Evolutionary conservation across 2,329 filamentous ascomycete species (phyloP), one percentile per base, ranked within the genome.

Genomic region (Albophoma yamanashiensis): DNA sequence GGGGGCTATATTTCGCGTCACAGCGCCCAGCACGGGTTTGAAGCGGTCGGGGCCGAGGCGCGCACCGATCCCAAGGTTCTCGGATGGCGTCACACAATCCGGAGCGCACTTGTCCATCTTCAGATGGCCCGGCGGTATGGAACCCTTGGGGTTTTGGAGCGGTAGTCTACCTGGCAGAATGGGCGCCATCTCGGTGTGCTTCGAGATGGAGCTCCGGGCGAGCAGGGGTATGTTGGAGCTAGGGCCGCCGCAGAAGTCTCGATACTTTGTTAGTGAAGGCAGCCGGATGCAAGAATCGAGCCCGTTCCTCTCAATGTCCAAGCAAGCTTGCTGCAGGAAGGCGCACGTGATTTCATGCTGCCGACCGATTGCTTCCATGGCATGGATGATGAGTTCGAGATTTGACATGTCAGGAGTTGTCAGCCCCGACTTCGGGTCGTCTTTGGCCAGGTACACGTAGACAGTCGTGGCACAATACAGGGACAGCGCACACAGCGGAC

Each of bases 401-500:
- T 81, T 82, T 11, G 74, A 72, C 11, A 71, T 65, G 52, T 78
- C 69, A 5, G 69, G 66, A 22, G 76, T 78, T 67, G 80, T 84
- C 65, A 81, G 83, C 65, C 76, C 80, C 64, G 86, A 82, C 12
- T 82, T 77, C 1, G 86, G 84, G 55, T 84, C 78, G 25, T 85
- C 85, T 67, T 89, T 90, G 38, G 91, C 81, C 63, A 91, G 86
- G 65, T 94, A 88, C 1, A 94, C 82, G 64, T 92, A 96, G 0
- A 96, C 91, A 0, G 91, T 86, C 4, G 88, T 87, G 20, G 92
- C 89, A 43, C 92, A 89, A 68, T 96, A 97, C 22, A 97, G 77
- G 59, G 91, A 92, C 65, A 97, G 86, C 0, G 91, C 88, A 60
- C 68, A 73, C 15, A 75, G 52, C 7, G 71, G 71, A 50, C 70